Evolutionary conservation across 768 basidiomycete species (phyloP), one percentile per base, ranked within the genome.

Genomic region (Suillus ampliporus): DNA sequence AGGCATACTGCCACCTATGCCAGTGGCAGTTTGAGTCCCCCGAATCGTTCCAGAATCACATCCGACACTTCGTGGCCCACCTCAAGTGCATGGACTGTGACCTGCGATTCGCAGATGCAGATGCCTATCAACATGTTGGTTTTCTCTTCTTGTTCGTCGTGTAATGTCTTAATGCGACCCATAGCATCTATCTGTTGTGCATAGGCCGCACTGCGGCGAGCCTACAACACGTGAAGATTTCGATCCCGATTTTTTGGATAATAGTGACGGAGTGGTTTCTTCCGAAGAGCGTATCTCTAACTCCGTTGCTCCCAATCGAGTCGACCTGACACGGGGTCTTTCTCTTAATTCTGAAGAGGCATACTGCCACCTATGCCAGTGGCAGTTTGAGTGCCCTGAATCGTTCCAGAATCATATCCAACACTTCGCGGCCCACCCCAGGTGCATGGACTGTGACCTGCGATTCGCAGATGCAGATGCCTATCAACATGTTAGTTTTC

Each of bases 1-100:
- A n/a, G n/a, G n/a, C n/a, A n/a, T n/a, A n/a, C n/a, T n/a, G 80
- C 48, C 65, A 69, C 40, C 59, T 67, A 4, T 84, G 83, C 65
- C 74, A 71, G 10, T 73, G 76, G 60, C 76, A 76, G 40, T 84
- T 84, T 61, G 75, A 78, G 44, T 73, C 73, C 15, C 57, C 69
- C 2, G 75, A 78, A 26, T 67, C 72, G 21, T 62, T 82, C 28
- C 73, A 78, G 50, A 72, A 71, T 35, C 84, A 85, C 62, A 81
- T 79, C 66, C 71, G 63, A 21, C 72, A 74, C 13, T 83, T 84
- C 19, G 70, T 74, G 26, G 70, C 65, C 17, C 84, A 85, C 69
- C 82, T 84, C 3, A 79, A 78, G 58, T 85, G 84, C 60, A 63
- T 69, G 28, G 67, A 71, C 35, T 85, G 84, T 57, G 67, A 72